These are phyloP conservation scores for Coniosporium apollinis DNA, from an alignment of 495 filamentous ascomycete genomes.

Conservation along the genomic window DNA sequence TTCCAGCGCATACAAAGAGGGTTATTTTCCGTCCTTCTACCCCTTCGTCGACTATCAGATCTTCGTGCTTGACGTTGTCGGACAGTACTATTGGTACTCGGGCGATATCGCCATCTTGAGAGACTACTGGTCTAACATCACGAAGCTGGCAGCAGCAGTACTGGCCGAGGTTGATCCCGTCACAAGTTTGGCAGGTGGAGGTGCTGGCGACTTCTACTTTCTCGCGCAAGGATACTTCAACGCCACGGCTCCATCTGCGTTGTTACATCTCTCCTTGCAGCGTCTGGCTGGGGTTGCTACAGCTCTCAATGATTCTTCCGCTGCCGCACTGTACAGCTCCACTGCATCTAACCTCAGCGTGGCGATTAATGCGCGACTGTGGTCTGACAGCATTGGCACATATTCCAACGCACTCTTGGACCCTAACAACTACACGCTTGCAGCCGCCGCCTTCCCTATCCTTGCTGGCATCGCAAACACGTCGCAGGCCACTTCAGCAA, in stretches of 20 bases:
- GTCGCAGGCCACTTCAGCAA: constrained; percentile 6
- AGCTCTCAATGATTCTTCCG: constrained; percentile 1
- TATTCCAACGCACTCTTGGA: constrained; percentile 13
- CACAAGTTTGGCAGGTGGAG: constrained; percentile 10
- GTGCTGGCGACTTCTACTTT: constrained; percentile 6
- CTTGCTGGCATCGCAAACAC: constrained; percentile 15
- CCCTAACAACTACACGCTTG: constrained; percentile 10
- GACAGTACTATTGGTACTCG: constrained; percentile 11
- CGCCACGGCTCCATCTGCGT: constrained; percentile 3
- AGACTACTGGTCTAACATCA: constrained; percentile 10
- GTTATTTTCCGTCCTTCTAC: background rate
- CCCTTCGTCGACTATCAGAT: constrained; percentile 14
- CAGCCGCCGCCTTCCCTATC: constrained; percentile 18
- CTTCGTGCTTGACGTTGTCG: constrained; percentile 11
- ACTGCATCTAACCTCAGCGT: constrained; percentile 3
- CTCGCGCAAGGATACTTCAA: constrained; percentile 3
- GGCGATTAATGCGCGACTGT: constrained; percentile 17
- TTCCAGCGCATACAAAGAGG: constrained; percentile 1
- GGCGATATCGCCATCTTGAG: constrained; percentile 7
- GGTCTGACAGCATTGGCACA: constrained; percentile 14
- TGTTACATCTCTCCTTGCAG: constrained; percentile 1
- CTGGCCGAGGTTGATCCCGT: constrained; percentile 11
- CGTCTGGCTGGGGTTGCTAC: constrained; percentile 2
- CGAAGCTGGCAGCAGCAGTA: constrained; percentile 7
- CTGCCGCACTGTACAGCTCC: background rate